Evolutionary conservation across 257 asterid genomes (phyloP).

Genomic region (Solanum ossicruentum): DNA sequence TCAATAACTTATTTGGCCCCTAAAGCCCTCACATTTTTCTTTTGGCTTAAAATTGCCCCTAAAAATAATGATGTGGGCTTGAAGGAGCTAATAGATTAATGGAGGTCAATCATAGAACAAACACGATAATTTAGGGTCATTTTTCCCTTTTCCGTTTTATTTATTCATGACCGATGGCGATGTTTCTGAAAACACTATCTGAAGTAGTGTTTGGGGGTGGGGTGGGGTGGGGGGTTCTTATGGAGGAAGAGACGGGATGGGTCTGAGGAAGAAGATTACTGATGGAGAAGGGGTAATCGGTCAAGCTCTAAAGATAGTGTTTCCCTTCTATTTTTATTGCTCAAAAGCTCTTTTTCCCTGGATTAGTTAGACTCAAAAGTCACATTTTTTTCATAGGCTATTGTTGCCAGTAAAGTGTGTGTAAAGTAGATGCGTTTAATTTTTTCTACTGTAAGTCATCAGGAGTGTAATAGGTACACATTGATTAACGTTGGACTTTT

Average conservation of each 20-base stretch:
- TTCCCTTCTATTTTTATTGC: no score
- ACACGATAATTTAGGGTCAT: background rate
- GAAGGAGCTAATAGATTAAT: background rate
- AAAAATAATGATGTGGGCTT: background rate
- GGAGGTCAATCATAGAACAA: background rate
- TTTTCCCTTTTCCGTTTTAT: background rate
- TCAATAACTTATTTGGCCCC: no score
- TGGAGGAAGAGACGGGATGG: background rate
- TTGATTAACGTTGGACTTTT: background rate
- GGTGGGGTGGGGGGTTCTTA: background rate
- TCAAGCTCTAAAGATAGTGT: background rate
- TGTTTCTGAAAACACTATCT: background rate
- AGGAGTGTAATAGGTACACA: background rate
- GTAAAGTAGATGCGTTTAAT: no score
- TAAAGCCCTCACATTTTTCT: no score
- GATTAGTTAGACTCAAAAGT: no score
- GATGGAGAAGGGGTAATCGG: background rate
- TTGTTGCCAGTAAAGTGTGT: no score
- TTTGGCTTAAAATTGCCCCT: background rate
- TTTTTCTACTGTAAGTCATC: no score
- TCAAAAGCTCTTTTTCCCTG: no score
- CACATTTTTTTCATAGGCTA: no score
- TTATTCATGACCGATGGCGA: background rate
- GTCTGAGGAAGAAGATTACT: background rate
- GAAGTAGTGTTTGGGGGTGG: background rate